Conservation (phyloP, 192 early-diverging fungal species). For the Mycoemilia scoparia region DNA sequence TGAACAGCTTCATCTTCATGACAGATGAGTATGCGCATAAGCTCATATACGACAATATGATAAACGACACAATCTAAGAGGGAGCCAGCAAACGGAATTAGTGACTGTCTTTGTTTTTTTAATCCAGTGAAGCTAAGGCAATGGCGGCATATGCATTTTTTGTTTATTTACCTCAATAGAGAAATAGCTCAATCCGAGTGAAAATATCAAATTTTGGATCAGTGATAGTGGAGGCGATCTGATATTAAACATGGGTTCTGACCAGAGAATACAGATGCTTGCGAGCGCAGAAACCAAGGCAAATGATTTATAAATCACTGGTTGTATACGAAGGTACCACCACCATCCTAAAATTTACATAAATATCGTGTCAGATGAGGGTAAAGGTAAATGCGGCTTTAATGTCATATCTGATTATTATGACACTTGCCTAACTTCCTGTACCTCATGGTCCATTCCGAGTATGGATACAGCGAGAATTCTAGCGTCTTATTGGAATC, state of each 20-base stretch:
- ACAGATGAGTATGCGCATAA: slow-evolving; percentile 79
- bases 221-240: slow-evolving; percentile 46
- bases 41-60: slow-evolving; percentile 80
- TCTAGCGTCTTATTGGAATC: slow-evolving; percentile 42
- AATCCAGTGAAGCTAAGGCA: neutral
- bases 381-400: too few relatives aligned
- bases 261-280: slow-evolving; percentile 72
- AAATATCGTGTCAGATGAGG: neutral
- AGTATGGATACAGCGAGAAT: slow-evolving; percentile 32
- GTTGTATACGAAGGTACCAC: slow-evolving; percentile 66
- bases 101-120: neutral
- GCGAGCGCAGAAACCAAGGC: slow-evolving; percentile 38
- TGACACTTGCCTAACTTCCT: too few relatives aligned
- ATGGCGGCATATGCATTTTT: too few relatives aligned
- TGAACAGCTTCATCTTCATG: slow-evolving; percentile 77
- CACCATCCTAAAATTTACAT: slow-evolving; percentile 46
- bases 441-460: slow-evolving; percentile 18
- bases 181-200: slow-evolving; percentile 36
- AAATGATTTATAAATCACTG: slow-evolving; percentile 35
- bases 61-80: slow-evolving; percentile 45
- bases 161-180: slow-evolving; percentile 34
- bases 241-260: slow-evolving; percentile 78
- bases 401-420: too few relatives aligned
- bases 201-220: slow-evolving; percentile 41
- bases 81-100: slow-evolving; percentile 1